Evolutionary conservation across 208 protist species (phyloP).

Genomic region (Vickermania spadyakhi): DNA sequence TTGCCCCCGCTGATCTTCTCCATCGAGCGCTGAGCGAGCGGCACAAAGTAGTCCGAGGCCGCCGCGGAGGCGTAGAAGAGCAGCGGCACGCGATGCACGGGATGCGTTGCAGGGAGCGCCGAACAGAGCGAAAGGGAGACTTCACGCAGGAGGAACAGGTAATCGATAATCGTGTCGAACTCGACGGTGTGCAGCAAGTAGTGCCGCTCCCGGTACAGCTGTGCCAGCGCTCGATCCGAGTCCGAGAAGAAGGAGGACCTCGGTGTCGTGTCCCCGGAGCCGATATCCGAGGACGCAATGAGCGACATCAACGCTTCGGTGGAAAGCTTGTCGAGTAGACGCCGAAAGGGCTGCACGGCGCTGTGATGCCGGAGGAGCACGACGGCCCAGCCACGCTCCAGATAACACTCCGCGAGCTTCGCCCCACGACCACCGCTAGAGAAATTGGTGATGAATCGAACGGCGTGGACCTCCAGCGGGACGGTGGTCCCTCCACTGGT

Average conservation of each 20-base stretch:
- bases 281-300: neutral
- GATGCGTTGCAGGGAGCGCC: slow-evolving; percentile 8
- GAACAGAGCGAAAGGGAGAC: slow-evolving; percentile 31
- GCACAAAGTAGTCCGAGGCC: slow-evolving; percentile 81
- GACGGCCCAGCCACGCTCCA: slow-evolving; percentile 55
- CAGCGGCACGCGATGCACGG: slow-evolving; percentile 16
- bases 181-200: slow-evolving; percentile 34
- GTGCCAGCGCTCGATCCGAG: slow-evolving; percentile 2
- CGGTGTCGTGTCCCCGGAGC: neutral
- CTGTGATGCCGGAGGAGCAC: slow-evolving; percentile 53
- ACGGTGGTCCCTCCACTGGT: slow-evolving; percentile 74
- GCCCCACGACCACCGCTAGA: slow-evolving; percentile 74
- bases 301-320: slow-evolving; percentile 40
- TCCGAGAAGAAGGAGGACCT: neutral
- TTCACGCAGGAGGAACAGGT: slow-evolving; percentile 55
- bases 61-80: slow-evolving; percentile 72
- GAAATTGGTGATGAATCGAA: slow-evolving; percentile 82
- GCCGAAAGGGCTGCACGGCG: slow-evolving; percentile 47
- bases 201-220: slow-evolving; percentile 23
- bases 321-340: slow-evolving; percentile 28
- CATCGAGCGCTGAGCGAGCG: slow-evolving; percentile 26
- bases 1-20: slow-evolving; percentile 79
- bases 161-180: slow-evolving; percentile 74
- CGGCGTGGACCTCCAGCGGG: slow-evolving; percentile 74
- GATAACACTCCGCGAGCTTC: slow-evolving; percentile 44